Conservation (phyloP, 805 yeast species). For the Yarrowia yakushimensis region DNA sequence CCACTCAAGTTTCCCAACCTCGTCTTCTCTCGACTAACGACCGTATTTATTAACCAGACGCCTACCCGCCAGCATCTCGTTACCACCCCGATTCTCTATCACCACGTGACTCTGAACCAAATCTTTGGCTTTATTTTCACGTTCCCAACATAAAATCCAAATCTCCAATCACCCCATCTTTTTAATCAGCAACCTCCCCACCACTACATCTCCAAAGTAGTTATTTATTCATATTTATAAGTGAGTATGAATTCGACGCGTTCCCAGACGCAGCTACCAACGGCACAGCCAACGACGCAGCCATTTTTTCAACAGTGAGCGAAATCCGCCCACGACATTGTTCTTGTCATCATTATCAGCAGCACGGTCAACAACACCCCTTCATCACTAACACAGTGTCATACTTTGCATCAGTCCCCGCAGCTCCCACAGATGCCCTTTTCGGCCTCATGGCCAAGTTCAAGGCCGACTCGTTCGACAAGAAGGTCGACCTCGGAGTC, state of each 20-base stretch:
- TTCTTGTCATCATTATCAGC: no score
- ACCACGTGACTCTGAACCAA: slow-evolving; percentile 11
- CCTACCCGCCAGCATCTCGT: not conserved
- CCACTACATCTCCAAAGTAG: slow-evolving; percentile 1
- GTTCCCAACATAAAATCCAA: slow-evolving; percentile 23
- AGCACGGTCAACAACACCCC: no score
- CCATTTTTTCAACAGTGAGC: no score
- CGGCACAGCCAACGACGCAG: not conserved
- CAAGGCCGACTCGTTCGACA: slow-evolving; percentile 53
- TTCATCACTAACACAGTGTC: slow-evolving; percentile 25
- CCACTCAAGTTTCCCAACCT: not conserved
- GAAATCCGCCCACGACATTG: no score
- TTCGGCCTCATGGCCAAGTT: slow-evolving; percentile 68
- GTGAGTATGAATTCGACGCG: slow-evolving; percentile 7
- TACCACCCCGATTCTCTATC: not conserved
- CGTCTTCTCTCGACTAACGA: not conserved
- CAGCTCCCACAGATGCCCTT: slow-evolving; percentile 87
- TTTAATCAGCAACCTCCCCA: slow-evolving; percentile 14
- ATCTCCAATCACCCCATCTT: slow-evolving; percentile 16
- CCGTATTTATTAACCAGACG: not conserved
- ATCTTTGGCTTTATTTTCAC: slow-evolving; percentile 23
- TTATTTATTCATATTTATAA: slow-evolving; percentile 20
- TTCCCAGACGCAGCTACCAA: no score
- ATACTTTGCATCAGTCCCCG: slow-evolving; percentile 40
- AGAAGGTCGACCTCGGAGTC: slow-evolving; percentile 61